Evolutionary conservation across 2,329 filamentous ascomycete genomes (phyloP), one percentile per base, ranked within the genome.

Genomic region (Clarireedia monteithiana): DNA sequence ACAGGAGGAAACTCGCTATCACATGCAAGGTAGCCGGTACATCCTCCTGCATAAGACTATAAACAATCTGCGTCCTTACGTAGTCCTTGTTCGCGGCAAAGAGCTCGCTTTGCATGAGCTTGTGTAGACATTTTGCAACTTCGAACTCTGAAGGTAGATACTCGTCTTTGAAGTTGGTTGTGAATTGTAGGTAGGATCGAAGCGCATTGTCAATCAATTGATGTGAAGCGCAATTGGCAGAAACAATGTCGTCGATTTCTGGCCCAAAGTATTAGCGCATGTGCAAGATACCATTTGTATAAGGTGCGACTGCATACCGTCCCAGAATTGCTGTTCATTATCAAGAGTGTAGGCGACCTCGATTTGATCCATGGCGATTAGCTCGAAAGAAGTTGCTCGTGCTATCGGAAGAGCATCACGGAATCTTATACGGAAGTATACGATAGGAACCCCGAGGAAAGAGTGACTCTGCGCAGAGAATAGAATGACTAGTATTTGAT

Each of bases 21-120:
- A 91, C 79, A 70, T 95, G 88, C 48, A 99, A 77, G n/a, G 85
- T 83, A 36, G 83, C 81, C 17, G 82, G 73, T 62, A 95, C 89
- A 66, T 96, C 91, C 73, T 97, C 94, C 78, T 96, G 79, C 62
- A 96, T 74, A 52, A 99, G 77, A 70, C 90, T 91, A 72, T 95
- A 91, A 62, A 97, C 84, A 66, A 99, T 90, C 74, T 97, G 94
- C 46, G 83, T 88, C 60, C 92, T 88, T 60, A 97, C 88, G 72
- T 99, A 97, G 56, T 90, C 86, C 63, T 83, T 81, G 70, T 96
- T 86, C 14, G 78, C 72, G 26, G 74, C 72, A 71, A 95, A 99
- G 46, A 97, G 76, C 17, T 75, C 74, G 69, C 91, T 91, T 52
- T 85, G 78, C 57, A 95, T 77, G 39, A 99, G 80, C 70, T 83